These are phyloP conservation scores for Corylus avellana DNA, from an alignment of 306 rosid species.

Conservation along the genomic window DNA sequence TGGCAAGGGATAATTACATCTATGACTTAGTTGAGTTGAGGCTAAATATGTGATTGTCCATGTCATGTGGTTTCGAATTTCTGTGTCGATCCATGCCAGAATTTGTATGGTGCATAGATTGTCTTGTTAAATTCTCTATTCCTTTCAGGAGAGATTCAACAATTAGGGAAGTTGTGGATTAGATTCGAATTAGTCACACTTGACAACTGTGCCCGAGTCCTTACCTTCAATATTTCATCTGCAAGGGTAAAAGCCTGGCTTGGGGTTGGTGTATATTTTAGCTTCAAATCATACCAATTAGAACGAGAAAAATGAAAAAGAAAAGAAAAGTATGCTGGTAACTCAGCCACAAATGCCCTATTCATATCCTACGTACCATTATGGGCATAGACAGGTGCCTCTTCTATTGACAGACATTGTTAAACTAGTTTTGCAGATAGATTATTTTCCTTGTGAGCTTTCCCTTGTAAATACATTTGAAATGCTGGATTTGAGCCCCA, in stretches of 20 bases:
- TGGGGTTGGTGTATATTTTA: neutral
- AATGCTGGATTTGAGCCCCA: neutral
- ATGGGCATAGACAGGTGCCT: neutral
- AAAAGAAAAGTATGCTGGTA: neutral
- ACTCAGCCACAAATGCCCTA: neutral
- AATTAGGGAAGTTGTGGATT: conserved; percentile 1
- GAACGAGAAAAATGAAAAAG: neutral
- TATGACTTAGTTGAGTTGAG: neutral
- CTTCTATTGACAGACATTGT: neutral
- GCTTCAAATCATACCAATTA: neutral
- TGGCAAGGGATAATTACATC: neutral
- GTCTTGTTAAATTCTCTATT: neutral
- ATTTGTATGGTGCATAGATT: neutral
- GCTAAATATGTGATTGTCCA: neutral
- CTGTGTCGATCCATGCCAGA: neutral
- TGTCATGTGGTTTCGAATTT: neutral
- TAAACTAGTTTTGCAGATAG: neutral
- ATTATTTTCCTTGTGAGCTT: neutral
- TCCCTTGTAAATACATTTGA: neutral
- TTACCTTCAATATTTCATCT: neutral
- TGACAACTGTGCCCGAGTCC: neutral
- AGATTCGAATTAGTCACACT: neutral
- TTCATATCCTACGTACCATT: neutral
- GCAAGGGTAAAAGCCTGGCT: neutral
- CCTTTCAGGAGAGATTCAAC: neutral